phyloP scores from a whole-genome alignment of 257 asterid species.

The Rehmannia glutinosa region DNA sequence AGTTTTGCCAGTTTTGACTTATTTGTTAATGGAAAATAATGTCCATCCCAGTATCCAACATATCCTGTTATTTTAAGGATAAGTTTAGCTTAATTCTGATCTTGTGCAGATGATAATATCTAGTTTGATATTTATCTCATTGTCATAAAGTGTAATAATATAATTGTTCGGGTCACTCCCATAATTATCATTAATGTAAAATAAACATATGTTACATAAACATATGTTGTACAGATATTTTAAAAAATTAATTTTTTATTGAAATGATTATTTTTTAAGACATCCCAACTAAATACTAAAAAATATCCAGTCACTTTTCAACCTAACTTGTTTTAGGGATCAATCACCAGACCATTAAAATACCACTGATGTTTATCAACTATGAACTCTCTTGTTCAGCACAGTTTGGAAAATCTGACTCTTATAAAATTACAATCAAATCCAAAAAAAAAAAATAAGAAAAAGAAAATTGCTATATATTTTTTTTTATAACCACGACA shows the following conservation, averaged over 20 bases:
- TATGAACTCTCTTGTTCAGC: not conserved
- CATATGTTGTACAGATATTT: not conserved
- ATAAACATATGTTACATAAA: too few relatives aligned
- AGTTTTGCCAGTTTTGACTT: conserved; percentile 11
- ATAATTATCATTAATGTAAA: not conserved
- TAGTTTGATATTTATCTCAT: not conserved
- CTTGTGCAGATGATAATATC: not conserved
- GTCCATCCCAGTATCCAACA: not conserved
- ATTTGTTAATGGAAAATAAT: not conserved
- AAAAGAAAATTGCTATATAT: too few relatives aligned
- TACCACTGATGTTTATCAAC: not conserved
- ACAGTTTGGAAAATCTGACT: not conserved
- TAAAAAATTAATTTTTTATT: too few relatives aligned
- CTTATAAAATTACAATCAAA: too few relatives aligned
- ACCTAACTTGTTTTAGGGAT: too few relatives aligned
- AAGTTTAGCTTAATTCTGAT: not conserved
- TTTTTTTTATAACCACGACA: too few relatives aligned
- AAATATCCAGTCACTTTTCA: too few relatives aligned
- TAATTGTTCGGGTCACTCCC: not conserved
- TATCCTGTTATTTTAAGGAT: not conserved
- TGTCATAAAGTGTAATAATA: not conserved
- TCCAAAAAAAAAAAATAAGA: too few relatives aligned
- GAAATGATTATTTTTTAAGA: too few relatives aligned
- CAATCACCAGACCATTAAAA: not conserved
- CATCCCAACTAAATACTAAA: too few relatives aligned